Base-by-base conservation (phyloP, 2,329 filamentous ascomycete species). In the Aspergillus pseudoglaucus region DNA sequence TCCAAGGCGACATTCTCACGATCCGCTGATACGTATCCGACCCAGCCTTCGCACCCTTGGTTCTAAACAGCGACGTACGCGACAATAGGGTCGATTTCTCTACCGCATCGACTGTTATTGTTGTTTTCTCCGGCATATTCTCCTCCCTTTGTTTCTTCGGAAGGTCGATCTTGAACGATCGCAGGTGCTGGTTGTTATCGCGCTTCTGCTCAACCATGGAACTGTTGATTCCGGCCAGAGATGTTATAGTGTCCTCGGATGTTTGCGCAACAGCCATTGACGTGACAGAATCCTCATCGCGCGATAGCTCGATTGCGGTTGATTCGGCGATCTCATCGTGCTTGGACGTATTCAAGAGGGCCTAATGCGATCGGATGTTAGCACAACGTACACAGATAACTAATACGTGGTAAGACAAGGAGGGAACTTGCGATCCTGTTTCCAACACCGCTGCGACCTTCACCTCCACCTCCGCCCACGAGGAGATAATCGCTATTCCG, bases 241-340 rank as follows among this genome's bases (percentile, higher is more conserved):
- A 70, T 38, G 79, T 64, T 5, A 80, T 58, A 63, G 58, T 77
- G 55, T 61, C 76, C 64, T 62, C 79, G 45, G 64, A 75, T 59
- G 77, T 83, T 62, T 72, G 78, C 55, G 88, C 83, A 45, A 85
- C 81, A 38, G 83, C 88, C 44, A 96, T 76, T 47, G 87, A 90
- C 55, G 86, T 89, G 49, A 95, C 88, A 48, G 87, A 94, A 69
- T 97, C 91, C 72, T 96, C 90, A 62, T 90, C 82, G 58, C 82
- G 79, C 52, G 87, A 87, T 43, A 95, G 81, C 50, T 89, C 83
- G 61, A 91, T 76, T 57, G 95, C 87, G 54, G 83, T 81, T 18
- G 78, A 74, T 56, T 85, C 74, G 53, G 82, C 77, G 44, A 88
- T 72, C 42, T 83, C 80, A 47, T 81, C 75, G 33, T 80, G 82